phyloP scores from a whole-genome alignment of 371 early-diverging fungal species.

The Apophysomyces trapeziformis region DNA sequence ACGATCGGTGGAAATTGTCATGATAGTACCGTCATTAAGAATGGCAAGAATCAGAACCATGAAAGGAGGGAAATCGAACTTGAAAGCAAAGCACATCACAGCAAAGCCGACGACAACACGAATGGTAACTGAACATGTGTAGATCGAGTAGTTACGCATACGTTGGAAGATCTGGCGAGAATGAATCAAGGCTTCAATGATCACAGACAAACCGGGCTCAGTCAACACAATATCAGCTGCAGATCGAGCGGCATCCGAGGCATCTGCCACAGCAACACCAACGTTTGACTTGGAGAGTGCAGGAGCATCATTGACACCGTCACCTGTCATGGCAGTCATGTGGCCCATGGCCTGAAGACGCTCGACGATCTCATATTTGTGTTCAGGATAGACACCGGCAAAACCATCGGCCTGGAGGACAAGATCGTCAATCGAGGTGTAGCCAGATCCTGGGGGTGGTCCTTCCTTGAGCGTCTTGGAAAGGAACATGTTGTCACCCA shows the following conservation, averaged over 20 bases:
- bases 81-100: constrained; percentile 60
- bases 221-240: constrained; percentile 83
- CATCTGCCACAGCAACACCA: constrained; percentile 86
- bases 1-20: constrained; percentile 68
- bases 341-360: constrained; percentile 85
- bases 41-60: constrained; percentile 68
- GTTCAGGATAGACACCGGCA: constrained; percentile 93
- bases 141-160: constrained; percentile 69
- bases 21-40: constrained; percentile 67
- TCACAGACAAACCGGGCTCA: constrained; percentile 78
- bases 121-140: constrained; percentile 68
- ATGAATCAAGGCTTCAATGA: constrained; percentile 70
- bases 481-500: constrained; percentile 79
- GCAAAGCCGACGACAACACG: constrained; percentile 70
- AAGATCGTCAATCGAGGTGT: constrained; percentile 78
- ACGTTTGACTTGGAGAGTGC: constrained; percentile 89
- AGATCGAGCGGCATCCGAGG: constrained; percentile 78
- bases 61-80: constrained; percentile 69
- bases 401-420: constrained; percentile 85
- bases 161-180: constrained; percentile 78
- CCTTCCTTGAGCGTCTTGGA: constrained; percentile 78
- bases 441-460: constrained; percentile 72
- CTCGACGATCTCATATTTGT: constrained; percentile 93
- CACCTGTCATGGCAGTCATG: constrained; percentile 93
- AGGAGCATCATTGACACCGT: constrained; percentile 97